Evolutionary conservation across 768 basidiomycete genomes (phyloP), one percentile per base, ranked within the genome.

Genomic region (Lyophyllum decastes): DNA sequence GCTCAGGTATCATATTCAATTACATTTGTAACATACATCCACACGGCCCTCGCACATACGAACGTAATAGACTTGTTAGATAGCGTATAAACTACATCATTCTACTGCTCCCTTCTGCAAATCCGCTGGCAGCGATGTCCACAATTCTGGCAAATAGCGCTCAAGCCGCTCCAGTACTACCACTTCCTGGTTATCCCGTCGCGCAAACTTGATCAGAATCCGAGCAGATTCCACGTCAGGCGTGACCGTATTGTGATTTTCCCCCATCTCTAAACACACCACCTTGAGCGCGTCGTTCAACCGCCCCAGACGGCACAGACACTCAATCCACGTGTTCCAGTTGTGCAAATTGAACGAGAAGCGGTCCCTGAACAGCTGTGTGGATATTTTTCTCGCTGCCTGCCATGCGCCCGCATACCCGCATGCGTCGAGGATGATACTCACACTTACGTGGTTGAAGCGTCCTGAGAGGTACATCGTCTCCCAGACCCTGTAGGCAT

Each of bases 301-400:
- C 64, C 78, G 76, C 9, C 84, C 82, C 47, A 85, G 68, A 22
- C 94, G 82, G 65, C 91, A 92, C n/a, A 96, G 79, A 66, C 89
- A 92, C 71, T 97, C 94, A 19, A 97, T 69, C 78, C 87, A 92
- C 0, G 85, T 80, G 57, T 90, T 86, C 91, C 93, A 94, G 65
- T 90, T 89, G 51, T 84, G 82, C 59, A 76, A 64, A 66, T 88
- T 87, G 53, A 90, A 74, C 35, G 60, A 65, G 67, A 81, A 90
- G 22, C 75, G 78, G 46, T 76, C 76, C 51, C 71, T 76, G 26
- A 70, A 70, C 49, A 89, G 76, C 66, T 81, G 83, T 27, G 68
- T 60, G 72, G 84, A 82, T 34, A 91, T 82, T 44, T 79, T 76
- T 51, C 73, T 74, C 0, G 86, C 91, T 17, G 81, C 72, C 21